phyloP scores from a whole-genome alignment of 768 basidiomycete genomes.

The Agaricus subrufescens region DNA sequence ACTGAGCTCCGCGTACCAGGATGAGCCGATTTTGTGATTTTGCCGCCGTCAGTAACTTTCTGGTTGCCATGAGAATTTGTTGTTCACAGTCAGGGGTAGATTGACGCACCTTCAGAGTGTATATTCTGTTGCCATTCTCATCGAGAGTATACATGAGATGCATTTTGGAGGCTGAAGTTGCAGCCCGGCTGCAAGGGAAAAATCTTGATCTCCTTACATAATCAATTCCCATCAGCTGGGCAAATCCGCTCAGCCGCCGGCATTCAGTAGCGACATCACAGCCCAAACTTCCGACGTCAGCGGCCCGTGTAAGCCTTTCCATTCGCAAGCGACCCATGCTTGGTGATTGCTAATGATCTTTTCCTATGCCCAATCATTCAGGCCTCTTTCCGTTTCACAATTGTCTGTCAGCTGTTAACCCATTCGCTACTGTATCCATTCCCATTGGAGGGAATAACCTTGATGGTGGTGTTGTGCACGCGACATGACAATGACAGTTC shows the following conservation, averaged over 20 bases:
- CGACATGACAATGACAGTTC: too few relatives aligned
- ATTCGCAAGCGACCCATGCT: too few relatives aligned
- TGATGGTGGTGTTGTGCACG: too few relatives aligned
- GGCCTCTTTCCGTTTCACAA: too few relatives aligned
- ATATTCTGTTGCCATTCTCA: slow-evolving; percentile 71
- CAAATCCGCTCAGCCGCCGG: neutral
- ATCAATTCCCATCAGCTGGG: neutral
- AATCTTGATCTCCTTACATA: neutral
- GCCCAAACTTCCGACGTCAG: too few relatives aligned
- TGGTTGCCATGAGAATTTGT: slow-evolving; percentile 23
- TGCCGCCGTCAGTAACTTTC: slow-evolving; percentile 82
- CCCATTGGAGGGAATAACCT: too few relatives aligned
- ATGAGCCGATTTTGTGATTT: slow-evolving; percentile 92
- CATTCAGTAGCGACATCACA: too few relatives aligned
- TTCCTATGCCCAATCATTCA: too few relatives aligned
- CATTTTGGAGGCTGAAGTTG: slow-evolving; percentile 45
- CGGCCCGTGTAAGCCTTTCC: too few relatives aligned
- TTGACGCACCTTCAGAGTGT: slow-evolving; percentile 83
- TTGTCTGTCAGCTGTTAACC: too few relatives aligned
- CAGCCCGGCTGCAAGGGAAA: neutral
- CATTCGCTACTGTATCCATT: too few relatives aligned
- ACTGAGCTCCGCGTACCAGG: slow-evolving; percentile 59
- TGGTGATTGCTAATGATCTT: too few relatives aligned
- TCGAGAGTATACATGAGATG: slow-evolving; percentile 96
- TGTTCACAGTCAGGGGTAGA: neutral